Evolutionary conservation across 2,329 filamentous ascomycete species (phyloP).

Genomic region (Xylariaceae sp.): DNA sequence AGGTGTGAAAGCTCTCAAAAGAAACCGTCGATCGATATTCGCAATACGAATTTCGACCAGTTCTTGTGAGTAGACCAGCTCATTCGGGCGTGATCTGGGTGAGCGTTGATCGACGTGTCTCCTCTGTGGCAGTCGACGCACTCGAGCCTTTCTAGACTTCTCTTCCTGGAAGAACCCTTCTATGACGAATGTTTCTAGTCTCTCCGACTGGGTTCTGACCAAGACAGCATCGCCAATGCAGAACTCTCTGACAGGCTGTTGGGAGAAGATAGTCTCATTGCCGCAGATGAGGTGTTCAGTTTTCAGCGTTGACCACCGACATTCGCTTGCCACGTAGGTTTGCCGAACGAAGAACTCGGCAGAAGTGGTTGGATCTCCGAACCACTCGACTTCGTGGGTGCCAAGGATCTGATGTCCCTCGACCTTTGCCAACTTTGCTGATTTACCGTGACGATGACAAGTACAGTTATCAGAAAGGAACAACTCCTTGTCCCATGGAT

Average conservation of each 20-base stretch:
- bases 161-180: conserved; percentile 32
- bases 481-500: conserved; percentile 68
- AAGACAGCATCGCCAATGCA: conserved; percentile 59
- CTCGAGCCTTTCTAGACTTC: conserved; percentile 29
- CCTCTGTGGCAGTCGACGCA: conserved; percentile 54
- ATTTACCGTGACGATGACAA: conserved; percentile 40
- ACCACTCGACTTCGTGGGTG: conserved; percentile 56
- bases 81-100: conserved; percentile 44
- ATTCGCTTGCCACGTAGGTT: conserved; percentile 58
- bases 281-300: conserved; percentile 54
- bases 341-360: conserved; percentile 66
- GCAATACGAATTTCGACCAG: conserved; percentile 30
- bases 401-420: conserved; percentile 52
- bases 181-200: conserved; percentile 60
- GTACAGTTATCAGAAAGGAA: conserved; percentile 76
- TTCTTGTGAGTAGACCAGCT: conserved; percentile 35
- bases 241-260: conserved; percentile 30
- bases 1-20: conserved; percentile 51
- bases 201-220: conserved; percentile 27
- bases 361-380: conserved; percentile 42
- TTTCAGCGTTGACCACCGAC: conserved; percentile 58
- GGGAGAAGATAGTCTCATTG: conserved; percentile 14
- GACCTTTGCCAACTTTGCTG: conserved; percentile 36
- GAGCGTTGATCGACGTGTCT: conserved; percentile 33
- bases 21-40: conserved; percentile 53